Base-by-base conservation (phyloP, 345 rosid species). In the Sonneratia caseolaris region DNA sequence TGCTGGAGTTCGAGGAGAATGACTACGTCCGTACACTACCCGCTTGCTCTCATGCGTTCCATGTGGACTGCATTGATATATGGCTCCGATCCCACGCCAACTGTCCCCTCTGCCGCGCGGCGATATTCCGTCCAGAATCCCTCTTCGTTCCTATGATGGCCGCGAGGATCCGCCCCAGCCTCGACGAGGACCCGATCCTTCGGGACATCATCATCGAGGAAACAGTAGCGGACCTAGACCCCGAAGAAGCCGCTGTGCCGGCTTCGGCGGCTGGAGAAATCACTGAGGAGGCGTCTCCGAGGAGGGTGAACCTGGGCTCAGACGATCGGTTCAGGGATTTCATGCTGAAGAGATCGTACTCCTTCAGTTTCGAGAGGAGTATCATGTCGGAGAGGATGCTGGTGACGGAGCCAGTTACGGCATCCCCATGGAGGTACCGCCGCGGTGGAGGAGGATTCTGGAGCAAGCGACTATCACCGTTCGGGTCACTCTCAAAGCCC, bases 11-110 rank as follows among this genome's bases (percentile, higher is more conserved):
- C 74, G 96, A 91, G 56, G 94, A 86, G 12, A 77, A 86, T 67
- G 97, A 93, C 68, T 93, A 85, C 27, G 87, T 93, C 71, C 84
- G 98, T 10, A 91, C 94, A 3, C 94, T 93, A 15, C 97, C 97
- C 2, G 85, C 76, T 9, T 93, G 98, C 69, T 84, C 83, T 47
- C 98, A 93, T 67, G 88, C 97, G 32, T 93, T 93, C 70, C 98
- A 93, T 80, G 89, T 91, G 37, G 98, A 93, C 61, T 93, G 98
- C 80, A 93, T 93, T 78, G 94, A 93, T 55, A 85, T 87, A 27
- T 93, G 98, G 98, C 78, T 93, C 7, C 84, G 93, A 47, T 89
- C 96, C 32, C 98, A 93, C 71, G 96, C 96, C 43, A 93, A 88
- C 75, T 93, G 98, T 71, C 98, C 98, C 1, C 79, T 93, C 37